A percentile compares a stretch with the other conserved stretches of the same genome.
Evolutionary conservation across 164 flowering plant species (phyloP).

Genomic region (Warburgia ugandensis): DNA sequence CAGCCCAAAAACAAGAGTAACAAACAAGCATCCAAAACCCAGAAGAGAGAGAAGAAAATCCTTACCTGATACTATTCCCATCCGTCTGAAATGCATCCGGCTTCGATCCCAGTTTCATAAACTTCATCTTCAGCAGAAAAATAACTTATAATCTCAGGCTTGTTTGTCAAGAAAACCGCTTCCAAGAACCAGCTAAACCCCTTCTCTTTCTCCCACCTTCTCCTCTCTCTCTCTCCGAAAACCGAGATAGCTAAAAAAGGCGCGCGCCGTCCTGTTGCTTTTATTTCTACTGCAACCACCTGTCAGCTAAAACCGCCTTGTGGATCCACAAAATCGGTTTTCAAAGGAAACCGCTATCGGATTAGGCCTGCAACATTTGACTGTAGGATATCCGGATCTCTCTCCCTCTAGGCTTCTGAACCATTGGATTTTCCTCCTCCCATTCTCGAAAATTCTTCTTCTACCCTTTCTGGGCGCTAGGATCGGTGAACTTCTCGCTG

Average conservation of each 20-base stretch:
- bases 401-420: too few relatives aligned
- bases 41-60: not conserved
- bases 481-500: not conserved
- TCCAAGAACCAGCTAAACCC: constrained; percentile 2
- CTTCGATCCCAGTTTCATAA: constrained; percentile 80
- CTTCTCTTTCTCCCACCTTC: not conserved
- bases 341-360: not conserved
- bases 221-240: not conserved
- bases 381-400: not conserved
- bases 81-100: constrained; percentile 68
- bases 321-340: not conserved
- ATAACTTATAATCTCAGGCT: not conserved
- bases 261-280: constrained; percentile 3
- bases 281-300: constrained; percentile 3
- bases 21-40: not conserved
- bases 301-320: constrained; percentile 1
- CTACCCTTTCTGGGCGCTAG: too few relatives aligned
- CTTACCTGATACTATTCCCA: constrained; percentile 43
- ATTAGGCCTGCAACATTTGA: constrained; percentile 8
- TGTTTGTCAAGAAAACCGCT: not conserved
- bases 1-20: not conserved
- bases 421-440: too few relatives aligned
- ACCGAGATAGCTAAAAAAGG: not conserved
- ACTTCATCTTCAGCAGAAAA: constrained; percentile 48
- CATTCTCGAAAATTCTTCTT: too few relatives aligned